These are phyloP conservation scores for Solioccasus polychromus DNA, from an alignment of 768 basidiomycete species.

Conservation along the genomic window DNA sequence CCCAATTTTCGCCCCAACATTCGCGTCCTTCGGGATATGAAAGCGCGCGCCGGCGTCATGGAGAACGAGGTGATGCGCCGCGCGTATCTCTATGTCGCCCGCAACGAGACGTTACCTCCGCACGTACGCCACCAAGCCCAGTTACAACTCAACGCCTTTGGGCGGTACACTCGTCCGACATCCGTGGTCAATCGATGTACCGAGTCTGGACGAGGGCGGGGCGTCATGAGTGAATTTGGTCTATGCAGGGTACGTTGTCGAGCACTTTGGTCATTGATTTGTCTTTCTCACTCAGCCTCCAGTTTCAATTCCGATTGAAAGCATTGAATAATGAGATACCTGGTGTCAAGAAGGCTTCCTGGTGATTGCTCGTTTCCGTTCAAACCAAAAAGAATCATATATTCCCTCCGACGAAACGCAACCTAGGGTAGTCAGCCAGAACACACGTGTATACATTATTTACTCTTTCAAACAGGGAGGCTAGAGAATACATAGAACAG, in stretches of 20 bases:
- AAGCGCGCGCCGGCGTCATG: slow-evolving; percentile 67
- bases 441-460: slow-evolving; percentile 10
- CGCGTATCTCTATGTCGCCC: slow-evolving; percentile 90
- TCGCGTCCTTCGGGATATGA: slow-evolving; percentile 72
- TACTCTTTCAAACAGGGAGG: neutral
- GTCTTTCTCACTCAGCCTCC: neutral
- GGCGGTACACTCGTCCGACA: slow-evolving; percentile 76
- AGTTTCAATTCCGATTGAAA: slow-evolving; percentile 91
- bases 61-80: slow-evolving; percentile 79
- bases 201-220: slow-evolving; percentile 83
- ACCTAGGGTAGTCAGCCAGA: too few species aligned
- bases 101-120: slow-evolving; percentile 85
- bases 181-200: slow-evolving; percentile 87
- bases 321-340: slow-evolving; percentile 79
- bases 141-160: slow-evolving; percentile 87
- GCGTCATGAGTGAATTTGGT: slow-evolving; percentile 86
- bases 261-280: neutral
- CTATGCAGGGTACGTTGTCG: slow-evolving; percentile 63
- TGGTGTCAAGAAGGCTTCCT: slow-evolving; percentile 89
- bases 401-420: neutral
- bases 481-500: slow-evolving; percentile 5
- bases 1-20: slow-evolving; percentile 37
- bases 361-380: slow-evolving; percentile 45
- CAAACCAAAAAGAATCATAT: neutral
- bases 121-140: slow-evolving; percentile 93